Base-by-base conservation (phyloP, 1,284 basidiomycete genomes). In the Hymenochaete sp. region DNA sequence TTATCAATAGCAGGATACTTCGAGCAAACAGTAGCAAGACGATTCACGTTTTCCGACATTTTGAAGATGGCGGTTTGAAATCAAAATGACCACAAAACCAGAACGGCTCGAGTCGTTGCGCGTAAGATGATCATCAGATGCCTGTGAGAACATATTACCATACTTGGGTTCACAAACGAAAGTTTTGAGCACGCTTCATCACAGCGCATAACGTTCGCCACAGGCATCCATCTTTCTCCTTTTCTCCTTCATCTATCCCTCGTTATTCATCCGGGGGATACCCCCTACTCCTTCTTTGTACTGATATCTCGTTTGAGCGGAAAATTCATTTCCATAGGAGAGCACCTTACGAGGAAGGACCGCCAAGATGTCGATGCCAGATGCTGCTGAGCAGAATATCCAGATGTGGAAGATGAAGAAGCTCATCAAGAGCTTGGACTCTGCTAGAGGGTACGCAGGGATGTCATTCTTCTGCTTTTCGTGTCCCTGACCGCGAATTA, bases 371-470 rank as follows among this genome's bases (percentile, higher is more conserved):
- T 86, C 84, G 81, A 79, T 74, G 71, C 79, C 81, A 66, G 83
- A 86, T 64, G 66, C 65, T 53, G 84, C 84, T 62, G 85, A 89
- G 67, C 84, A 87, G 66, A 89, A 89, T 61, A 89, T 89, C 60
- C 85, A 88, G 73, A 85, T 87, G 79, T 86, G 85, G 95, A 95
- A 97, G 72, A 86, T 97, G 70, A 93, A 96, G 74, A 98, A 97
- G 75, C 89, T 97, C 67, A 91, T 95, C 70, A 91, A 85, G 74
- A 91, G 87, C 70, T 79, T 96, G 67, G 88, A 95, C 62, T 72
- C 82, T 42, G 90, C 93, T 53, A 79, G 93, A 72, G 93, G 93
- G 85, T 88, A 50, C 42, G 71, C 65, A 27, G 46, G 39, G 45
- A 49, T 42, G 36, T 24, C n/a, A 11, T 2, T 37, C 19, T 35